Conservation (phyloP, 495 filamentous ascomycete genomes). For the Coniosporium apollinis region DNA sequence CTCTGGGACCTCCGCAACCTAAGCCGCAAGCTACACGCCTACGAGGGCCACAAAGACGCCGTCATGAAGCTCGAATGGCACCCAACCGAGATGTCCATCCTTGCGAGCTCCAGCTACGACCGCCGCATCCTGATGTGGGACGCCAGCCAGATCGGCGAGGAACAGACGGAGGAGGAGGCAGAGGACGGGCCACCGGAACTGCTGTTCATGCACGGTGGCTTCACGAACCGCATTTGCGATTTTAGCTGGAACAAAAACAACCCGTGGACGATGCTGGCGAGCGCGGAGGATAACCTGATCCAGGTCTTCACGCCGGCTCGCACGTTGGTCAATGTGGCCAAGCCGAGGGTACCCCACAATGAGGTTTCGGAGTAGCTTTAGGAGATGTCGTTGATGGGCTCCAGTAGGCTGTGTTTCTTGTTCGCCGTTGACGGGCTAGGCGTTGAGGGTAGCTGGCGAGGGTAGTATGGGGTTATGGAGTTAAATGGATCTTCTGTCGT, state of each 20-base stretch:
- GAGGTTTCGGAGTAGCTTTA: no score
- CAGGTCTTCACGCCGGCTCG: constrained; percentile 97
- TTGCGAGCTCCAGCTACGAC: constrained; percentile 85
- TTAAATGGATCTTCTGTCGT: no score
- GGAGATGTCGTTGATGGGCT: no score
- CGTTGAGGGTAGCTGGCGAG: no score
- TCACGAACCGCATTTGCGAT: constrained; percentile 89
- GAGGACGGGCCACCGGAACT: constrained; percentile 94
- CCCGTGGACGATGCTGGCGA: constrained; percentile 86
- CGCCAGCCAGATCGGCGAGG: constrained; percentile 71
- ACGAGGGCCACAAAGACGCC: constrained; percentile 70
- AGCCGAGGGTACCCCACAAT: no score
- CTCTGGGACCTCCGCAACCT: constrained; percentile 90
- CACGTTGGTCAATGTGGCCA: no score
- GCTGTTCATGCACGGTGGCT: constrained; percentile 98
- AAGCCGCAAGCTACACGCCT: constrained; percentile 65
- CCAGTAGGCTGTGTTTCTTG: no score
- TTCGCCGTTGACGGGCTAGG: no score
- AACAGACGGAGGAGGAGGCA: constrained; percentile 87
- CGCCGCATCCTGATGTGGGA: constrained; percentile 95
- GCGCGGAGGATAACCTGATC: constrained; percentile 91
- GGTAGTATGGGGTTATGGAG: no score
- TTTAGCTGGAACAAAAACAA: constrained; percentile 96
- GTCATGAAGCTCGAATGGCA: constrained; percentile 92
- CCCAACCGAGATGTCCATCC: constrained; percentile 67